These are phyloP conservation scores for Starmera dryadoides DNA, from an alignment of 805 yeast species.

Conservation along the genomic window DNA sequence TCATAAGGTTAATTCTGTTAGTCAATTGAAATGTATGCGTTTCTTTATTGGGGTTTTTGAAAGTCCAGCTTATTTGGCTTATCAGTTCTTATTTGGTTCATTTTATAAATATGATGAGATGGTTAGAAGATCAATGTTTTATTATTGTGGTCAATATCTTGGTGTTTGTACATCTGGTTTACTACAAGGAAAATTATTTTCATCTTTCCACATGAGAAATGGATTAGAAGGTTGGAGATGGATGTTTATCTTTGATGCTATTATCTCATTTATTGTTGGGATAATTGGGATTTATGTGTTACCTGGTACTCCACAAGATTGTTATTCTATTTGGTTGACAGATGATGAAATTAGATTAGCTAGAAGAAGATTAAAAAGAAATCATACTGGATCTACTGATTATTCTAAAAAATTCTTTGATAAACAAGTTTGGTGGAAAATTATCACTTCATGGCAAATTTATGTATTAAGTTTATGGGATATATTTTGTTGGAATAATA, in stretches of 20 bases:
- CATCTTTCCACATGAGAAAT: conserved; percentile 36
- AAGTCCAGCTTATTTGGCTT: conserved; percentile 50
- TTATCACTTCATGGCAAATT: conserved; percentile 48
- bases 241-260: conserved; percentile 62
- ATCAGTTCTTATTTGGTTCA: conserved; percentile 47
- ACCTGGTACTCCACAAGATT: conserved; percentile 59
- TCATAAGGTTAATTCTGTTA: background rate
- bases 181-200: conserved; percentile 48
- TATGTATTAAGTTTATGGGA: conserved; percentile 42
- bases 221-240: conserved; percentile 67
- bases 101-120: conserved; percentile 51
- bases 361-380: conserved; percentile 30
- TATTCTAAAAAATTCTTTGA: conserved; percentile 29
- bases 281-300: conserved; percentile 43
- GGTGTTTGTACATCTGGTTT: conserved; percentile 59
- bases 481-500: conserved; percentile 51
- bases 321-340: conserved; percentile 42
- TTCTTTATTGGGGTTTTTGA: conserved; percentile 62
- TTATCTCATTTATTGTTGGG: conserved; percentile 51
- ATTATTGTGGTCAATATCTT: conserved; percentile 52
- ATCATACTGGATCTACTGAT: conserved; percentile 23
- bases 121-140: conserved; percentile 52
- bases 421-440: conserved; percentile 39
- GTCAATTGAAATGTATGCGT: conserved; percentile 39
- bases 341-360: conserved; percentile 49